Percentiles rank a stretch among this genome's conserved stretches.
Evolutionary conservation across 495 filamentous ascomycete genomes (phyloP).

Genomic region (Lasiosphaeria ovina): DNA sequence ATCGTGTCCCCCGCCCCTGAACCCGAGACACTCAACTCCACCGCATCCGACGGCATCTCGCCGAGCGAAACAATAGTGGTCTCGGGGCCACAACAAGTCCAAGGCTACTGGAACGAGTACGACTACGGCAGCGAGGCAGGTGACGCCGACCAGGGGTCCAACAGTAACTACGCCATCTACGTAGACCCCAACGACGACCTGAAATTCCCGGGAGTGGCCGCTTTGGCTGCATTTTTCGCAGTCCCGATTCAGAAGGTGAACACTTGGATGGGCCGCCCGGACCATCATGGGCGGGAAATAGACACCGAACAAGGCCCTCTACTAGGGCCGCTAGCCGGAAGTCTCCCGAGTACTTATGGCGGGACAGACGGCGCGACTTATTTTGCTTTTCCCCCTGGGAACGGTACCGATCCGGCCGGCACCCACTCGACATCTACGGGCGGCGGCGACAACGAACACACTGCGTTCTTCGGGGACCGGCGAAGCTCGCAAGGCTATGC

Average conservation of each 20-base stretch:
- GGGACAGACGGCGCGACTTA: slow-evolving; percentile 20
- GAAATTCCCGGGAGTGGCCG: slow-evolving; percentile 47
- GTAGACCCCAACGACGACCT: slow-evolving; percentile 52
- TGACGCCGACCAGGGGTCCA: slow-evolving; percentile 33
- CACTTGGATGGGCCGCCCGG: slow-evolving; percentile 37
- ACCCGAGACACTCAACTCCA: slow-evolving; percentile 15
- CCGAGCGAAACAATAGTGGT: slow-evolving; percentile 22
- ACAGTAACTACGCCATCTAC: slow-evolving; percentile 53
- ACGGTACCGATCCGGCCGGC: not conserved
- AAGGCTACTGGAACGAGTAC: slow-evolving; percentile 65
- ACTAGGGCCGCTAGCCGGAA: slow-evolving; percentile 15
- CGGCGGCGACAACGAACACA: slow-evolving; percentile 23
- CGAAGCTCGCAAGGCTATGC: slow-evolving; percentile 28
- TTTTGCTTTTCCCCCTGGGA: slow-evolving; percentile 16
- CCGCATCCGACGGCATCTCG: slow-evolving; percentile 16
- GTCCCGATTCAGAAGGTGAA: slow-evolving; percentile 45
- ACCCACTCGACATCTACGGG: slow-evolving; percentile 31
- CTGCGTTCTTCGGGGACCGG: slow-evolving; percentile 13
- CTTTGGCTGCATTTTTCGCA: slow-evolving; percentile 41
- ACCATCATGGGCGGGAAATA: not conserved
- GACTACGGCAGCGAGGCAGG: slow-evolving; percentile 59
- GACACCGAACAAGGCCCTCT: slow-evolving; percentile 26
- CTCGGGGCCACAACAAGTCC: slow-evolving; percentile 14
- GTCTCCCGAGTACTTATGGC: slow-evolving; percentile 9
- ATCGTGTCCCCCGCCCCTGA: slow-evolving; percentile 16